These are phyloP conservation scores for Solanum tarijense DNA, from an alignment of 257 asterid genomes.

Conservation along the genomic window DNA sequence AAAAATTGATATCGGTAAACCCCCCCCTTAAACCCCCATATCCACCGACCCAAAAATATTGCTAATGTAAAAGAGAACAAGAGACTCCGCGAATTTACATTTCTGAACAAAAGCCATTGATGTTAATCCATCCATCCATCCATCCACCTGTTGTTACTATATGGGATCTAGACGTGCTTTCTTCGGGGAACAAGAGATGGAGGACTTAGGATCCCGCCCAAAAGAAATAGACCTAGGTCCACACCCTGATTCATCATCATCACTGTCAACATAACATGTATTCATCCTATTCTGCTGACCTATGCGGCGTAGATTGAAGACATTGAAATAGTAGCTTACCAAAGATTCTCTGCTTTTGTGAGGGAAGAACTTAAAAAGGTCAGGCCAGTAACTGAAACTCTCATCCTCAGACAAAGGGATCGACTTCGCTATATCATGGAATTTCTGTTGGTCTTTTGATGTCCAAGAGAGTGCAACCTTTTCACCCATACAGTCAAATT, in stretches of 20 bases:
- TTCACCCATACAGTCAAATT: slow-evolving; percentile 22
- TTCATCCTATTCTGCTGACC: slow-evolving; percentile 54
- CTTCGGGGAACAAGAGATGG: slow-evolving; percentile 67
- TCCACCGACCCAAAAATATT: background rate
- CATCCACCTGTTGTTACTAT: slow-evolving; percentile 7
- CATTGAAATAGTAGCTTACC: slow-evolving; percentile 26
- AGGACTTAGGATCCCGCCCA: slow-evolving; percentile 31
- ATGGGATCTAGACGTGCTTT: slow-evolving; percentile 22
- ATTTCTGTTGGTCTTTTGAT: slow-evolving; percentile 20
- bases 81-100: slow-evolving; percentile 33
- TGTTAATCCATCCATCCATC: background rate
- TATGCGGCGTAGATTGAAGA: slow-evolving; percentile 32
- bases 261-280: slow-evolving; percentile 46
- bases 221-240: slow-evolving; percentile 13
- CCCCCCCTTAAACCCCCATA: background rate
- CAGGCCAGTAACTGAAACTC: slow-evolving; percentile 24
- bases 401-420: slow-evolving; percentile 6
- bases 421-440: slow-evolving; percentile 15
- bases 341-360: slow-evolving; percentile 8
- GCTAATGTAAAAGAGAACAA: background rate
- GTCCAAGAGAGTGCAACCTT: slow-evolving; percentile 25
- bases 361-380: slow-evolving; percentile 20
- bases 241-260: slow-evolving; percentile 35
- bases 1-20: background rate
- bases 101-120: background rate